Percentiles rank a stretch among this genome's conserved stretches.
phyloP scores from a whole-genome alignment of 1,284 basidiomycete genomes.

The Cryptococcus sp. region DNA sequence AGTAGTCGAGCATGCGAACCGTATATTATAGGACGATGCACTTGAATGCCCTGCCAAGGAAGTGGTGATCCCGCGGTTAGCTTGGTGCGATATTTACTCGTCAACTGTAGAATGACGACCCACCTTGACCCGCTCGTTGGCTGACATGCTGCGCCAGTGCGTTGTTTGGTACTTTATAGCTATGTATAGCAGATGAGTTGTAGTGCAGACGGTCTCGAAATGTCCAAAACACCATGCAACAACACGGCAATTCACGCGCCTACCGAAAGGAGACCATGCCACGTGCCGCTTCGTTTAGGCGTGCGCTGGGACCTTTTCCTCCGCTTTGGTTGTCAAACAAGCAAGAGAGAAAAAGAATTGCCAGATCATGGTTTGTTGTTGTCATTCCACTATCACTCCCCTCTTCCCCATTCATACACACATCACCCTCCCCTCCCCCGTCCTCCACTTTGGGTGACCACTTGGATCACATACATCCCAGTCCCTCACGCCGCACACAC shows the following conservation, averaged over 20 bases:
- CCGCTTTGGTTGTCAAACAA: not conserved
- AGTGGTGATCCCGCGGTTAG: conserved; percentile 1
- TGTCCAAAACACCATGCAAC: not conserved
- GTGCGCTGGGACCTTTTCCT: too few species aligned
- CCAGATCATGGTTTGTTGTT: not conserved
- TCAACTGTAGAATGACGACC: not conserved
- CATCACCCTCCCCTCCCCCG: not conserved
- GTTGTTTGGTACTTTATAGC: not conserved
- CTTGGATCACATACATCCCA: not conserved
- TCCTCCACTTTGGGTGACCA: conserved; percentile 13
- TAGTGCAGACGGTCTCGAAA: not conserved
- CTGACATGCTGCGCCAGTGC: conserved; percentile 20
- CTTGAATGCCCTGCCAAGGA: conserved; percentile 71
- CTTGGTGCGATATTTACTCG: not conserved
- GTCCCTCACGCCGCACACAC: too few species aligned
- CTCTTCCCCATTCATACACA: not conserved
- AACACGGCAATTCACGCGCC: too few species aligned
- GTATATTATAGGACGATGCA: conserved; percentile 90
- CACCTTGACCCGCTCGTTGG: conserved; percentile 37
- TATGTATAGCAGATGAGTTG: not conserved
- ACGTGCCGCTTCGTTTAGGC: too few species aligned
- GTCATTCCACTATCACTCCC: conserved; percentile 7
- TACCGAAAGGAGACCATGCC: too few species aligned
- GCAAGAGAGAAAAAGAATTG: not conserved
- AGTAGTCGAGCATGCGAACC: conserved; percentile 91